Evolutionary conservation across 352 stramenopile species (phyloP).

Genomic region (Elongisporangium undulatum): DNA sequence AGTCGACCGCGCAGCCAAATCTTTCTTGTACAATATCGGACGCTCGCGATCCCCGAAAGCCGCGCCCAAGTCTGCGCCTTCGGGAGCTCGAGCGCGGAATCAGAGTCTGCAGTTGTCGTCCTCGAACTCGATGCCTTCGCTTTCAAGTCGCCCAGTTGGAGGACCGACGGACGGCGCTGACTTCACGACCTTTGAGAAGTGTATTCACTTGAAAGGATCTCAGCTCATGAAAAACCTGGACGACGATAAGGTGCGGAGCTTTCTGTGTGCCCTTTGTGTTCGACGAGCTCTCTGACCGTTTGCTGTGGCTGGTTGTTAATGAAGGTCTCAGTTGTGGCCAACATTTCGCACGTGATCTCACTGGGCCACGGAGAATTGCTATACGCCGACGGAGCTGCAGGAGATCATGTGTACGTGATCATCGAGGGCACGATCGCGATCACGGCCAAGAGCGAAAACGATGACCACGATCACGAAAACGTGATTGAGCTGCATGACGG

Average conservation of each 20-base stretch:
- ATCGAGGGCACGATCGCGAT: conserved; percentile 71
- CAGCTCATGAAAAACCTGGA: conserved; percentile 80
- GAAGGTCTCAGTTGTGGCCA: conserved; percentile 57
- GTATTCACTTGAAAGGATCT: conserved; percentile 79
- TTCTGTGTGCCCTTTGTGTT: conserved; percentile 3
- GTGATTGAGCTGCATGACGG: conserved; percentile 54
- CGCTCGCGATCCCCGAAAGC: conserved; percentile 31
- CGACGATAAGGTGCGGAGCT: conserved; percentile 46
- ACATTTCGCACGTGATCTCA: conserved; percentile 60
- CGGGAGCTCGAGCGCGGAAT: conserved; percentile 20
- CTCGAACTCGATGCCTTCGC: background rate
- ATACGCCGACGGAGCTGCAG: conserved; percentile 35
- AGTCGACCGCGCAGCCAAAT: conserved; percentile 62
- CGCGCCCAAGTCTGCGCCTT: conserved; percentile 11
- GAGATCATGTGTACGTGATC: conserved; percentile 58
- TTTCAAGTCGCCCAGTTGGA: conserved; percentile 10
- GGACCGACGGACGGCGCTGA: conserved; percentile 38
- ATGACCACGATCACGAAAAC: conserved; percentile 3
- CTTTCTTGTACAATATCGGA: conserved; percentile 70
- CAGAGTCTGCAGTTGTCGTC: conserved; percentile 15
- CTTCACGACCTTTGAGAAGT: conserved; percentile 84
- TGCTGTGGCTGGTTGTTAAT: conserved; percentile 2
- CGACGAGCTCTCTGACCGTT: background rate
- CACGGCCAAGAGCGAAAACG: conserved; percentile 10
- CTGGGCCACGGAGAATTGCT: conserved; percentile 54